Evolutionary conservation across 225 moss, liverwort and hornwort species (phyloP).

Genomic region (Neckera pumila): DNA sequence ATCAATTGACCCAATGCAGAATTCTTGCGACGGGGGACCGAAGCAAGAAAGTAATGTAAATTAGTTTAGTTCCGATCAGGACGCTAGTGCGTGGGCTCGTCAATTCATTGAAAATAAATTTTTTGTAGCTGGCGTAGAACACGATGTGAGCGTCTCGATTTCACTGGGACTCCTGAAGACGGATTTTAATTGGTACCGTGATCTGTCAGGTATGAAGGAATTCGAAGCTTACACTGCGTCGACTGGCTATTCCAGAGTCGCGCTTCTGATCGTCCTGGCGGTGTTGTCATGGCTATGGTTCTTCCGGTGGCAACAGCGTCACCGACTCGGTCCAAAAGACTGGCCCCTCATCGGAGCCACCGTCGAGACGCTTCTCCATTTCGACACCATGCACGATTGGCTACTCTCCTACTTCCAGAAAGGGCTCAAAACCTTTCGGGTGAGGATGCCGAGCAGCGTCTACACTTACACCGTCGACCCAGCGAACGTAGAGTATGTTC

Average conservation of each 20-base stretch:
- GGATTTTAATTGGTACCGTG: not conserved
- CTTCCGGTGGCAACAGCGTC: constrained; percentile 31
- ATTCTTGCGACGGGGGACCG: not conserved
- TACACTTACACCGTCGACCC: constrained; percentile 53
- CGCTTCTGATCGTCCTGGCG: not conserved
- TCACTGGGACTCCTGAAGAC: not conserved
- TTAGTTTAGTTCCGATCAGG: no score
- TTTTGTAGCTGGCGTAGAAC: not conserved
- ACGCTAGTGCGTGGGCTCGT: not conserved
- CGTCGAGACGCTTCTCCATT: constrained; percentile 19
- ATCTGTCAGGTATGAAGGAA: constrained; percentile 12
- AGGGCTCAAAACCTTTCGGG: constrained; percentile 28
- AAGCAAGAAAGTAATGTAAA: not conserved
- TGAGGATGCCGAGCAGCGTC: constrained; percentile 2
- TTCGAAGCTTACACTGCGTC: no score
- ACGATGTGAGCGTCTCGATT: not conserved
- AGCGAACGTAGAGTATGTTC: constrained; percentile 40
- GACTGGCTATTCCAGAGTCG: not conserved
- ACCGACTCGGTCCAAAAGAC: constrained; percentile 12
- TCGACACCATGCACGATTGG: constrained; percentile 50
- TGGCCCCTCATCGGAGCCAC: constrained; percentile 44
- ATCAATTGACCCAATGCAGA: not conserved
- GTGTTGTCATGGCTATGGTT: constrained; percentile 13
- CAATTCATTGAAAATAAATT: not conserved
- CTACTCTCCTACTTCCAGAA: constrained; percentile 38